phyloP scores from a whole-genome alignment of 2,329 filamentous ascomycete species.

The Pseudovirgaria hyperparasitica region DNA sequence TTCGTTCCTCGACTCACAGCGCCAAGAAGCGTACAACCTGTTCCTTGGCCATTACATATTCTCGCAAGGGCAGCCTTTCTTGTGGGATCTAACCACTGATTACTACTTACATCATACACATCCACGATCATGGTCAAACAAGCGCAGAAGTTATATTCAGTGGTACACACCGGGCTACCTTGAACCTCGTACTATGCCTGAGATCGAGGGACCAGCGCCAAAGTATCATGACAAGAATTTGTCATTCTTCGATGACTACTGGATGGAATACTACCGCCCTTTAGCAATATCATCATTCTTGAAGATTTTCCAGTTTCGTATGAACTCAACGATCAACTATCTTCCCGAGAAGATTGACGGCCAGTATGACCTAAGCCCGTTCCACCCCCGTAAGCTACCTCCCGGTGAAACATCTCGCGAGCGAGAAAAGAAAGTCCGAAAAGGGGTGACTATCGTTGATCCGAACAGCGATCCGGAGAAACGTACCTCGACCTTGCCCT shows the following conservation, averaged over 20 bases:
- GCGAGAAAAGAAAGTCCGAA: conserved; percentile 47
- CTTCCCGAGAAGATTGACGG: conserved; percentile 63
- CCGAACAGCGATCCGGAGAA: conserved; percentile 35
- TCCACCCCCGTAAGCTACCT: conserved; percentile 52
- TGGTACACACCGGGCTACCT: conserved; percentile 76
- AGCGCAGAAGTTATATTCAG: conserved; percentile 63
- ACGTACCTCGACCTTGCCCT: too few species aligned
- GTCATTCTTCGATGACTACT: conserved; percentile 77
- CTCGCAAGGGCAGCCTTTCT: conserved; percentile 74
- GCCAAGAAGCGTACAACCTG: conserved; percentile 94
- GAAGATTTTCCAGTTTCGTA: conserved; percentile 85
- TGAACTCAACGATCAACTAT: conserved; percentile 80
- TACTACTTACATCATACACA: conserved; percentile 91
- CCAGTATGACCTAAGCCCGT: conserved; percentile 76
- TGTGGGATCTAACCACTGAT: conserved; percentile 91
- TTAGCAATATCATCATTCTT: conserved; percentile 75
- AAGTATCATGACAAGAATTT: conserved; percentile 30
- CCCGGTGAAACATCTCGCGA: conserved; percentile 25
- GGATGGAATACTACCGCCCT: conserved; percentile 93
- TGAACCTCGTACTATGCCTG: conserved; percentile 46
- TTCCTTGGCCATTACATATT: conserved; percentile 96
- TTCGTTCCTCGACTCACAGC: conserved; percentile 92
- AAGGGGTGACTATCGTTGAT: conserved; percentile 58
- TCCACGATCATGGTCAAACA: conserved; percentile 59
- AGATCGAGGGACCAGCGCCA: too few species aligned